These are phyloP conservation scores for Lipomyces kockii DNA, from an alignment of 805 yeast species.

Conservation along the genomic window DNA sequence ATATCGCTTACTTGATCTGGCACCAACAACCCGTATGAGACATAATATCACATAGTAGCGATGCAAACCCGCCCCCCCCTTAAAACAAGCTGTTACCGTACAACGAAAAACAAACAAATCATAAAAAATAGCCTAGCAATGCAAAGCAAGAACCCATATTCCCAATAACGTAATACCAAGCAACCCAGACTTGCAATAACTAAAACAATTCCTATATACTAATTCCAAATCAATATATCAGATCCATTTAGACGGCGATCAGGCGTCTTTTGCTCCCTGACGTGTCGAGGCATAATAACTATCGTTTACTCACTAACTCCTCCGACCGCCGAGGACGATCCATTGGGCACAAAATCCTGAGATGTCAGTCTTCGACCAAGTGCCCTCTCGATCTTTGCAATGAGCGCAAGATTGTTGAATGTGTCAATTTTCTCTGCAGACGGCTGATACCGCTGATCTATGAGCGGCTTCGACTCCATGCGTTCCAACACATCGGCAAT, in stretches of 20 bases:
- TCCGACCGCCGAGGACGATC: neutral
- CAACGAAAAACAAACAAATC: too few species aligned
- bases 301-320: neutral
- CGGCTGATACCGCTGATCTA: constrained; percentile 21
- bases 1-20: neutral
- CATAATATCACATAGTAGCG: neutral
- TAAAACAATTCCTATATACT: neutral
- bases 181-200: neutral
- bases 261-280: neutral
- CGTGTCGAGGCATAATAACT: neutral
- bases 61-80: too few species aligned
- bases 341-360: constrained; percentile 18
- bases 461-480: constrained; percentile 16
- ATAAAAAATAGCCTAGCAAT: neutral
- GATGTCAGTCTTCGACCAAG: constrained; percentile 17
- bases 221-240: too few species aligned
- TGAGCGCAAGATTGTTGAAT: constrained; percentile 19
- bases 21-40: neutral
- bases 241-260: neutral
- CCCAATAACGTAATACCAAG: neutral
- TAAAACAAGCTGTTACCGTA: too few species aligned
- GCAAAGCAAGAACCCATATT: neutral
- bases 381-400: constrained; percentile 20
- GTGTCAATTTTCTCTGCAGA: constrained; percentile 17
- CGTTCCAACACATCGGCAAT: constrained; percentile 13